Evolutionary conservation across 495 filamentous ascomycete genomes (phyloP), one percentile per base, ranked within the genome.

Genomic region (Aspergillus panamensis): DNA sequence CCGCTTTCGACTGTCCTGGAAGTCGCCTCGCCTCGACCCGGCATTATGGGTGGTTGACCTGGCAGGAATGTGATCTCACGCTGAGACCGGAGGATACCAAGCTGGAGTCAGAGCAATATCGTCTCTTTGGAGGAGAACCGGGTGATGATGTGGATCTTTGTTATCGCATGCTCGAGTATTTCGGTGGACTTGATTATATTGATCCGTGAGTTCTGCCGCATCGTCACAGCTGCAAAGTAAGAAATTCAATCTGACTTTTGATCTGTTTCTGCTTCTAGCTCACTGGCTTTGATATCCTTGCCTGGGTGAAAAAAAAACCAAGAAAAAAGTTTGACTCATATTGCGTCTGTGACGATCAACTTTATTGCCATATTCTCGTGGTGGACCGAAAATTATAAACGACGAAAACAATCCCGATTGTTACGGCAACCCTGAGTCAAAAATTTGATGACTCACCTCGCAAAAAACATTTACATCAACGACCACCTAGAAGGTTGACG

Each of bases 151-250:
- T 74, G 45, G 63, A 58, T 52, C 71, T 80, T 14, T 78, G 74
- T 59, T 72, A 76, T 58, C 71, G 74, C 33, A 79, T 79, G 77
- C 70, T 80, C 14, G 73, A 78, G 57, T 78, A 74, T 53, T 80
- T 80, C 42, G 75, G 68, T 60, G 73, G 72, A 57, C 72, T 80
- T 32, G 77, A 78, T 60, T 80, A 76, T 64, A 77, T 80, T 60
- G 63, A 78, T 54, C 63, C 71, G 72, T 77, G 63, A 74, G 72
- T 75, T 50, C n/a, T 17, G 16, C 35, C 33, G 32, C 32, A 19
- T 20, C 31, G 51, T 42, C 2, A 8, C 12, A 53, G 17, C 37
- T n/a, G 25, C 44, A 6, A n/a, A 6, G 10, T 25, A 2, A n/a
- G 7, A 39, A 40, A 12, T 25, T 10, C 21, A 31, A 40, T 29